A percentile compares a stretch with the other conserved stretches of the same genome.
Evolutionary conservation across 1,139 yeast species (phyloP).

Genomic region (Zygosaccharomyces sapae): DNA sequence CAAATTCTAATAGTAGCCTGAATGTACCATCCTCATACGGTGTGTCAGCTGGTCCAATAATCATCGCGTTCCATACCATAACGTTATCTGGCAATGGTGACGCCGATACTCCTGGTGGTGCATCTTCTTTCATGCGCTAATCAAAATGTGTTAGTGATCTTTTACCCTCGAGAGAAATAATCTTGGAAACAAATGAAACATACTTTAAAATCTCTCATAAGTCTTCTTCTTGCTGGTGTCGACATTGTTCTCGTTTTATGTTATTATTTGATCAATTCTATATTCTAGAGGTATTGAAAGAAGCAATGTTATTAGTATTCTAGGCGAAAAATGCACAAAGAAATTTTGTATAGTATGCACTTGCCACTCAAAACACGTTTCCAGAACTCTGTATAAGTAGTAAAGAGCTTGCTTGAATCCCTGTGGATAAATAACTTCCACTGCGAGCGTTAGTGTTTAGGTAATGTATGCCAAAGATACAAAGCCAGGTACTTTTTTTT

Average conservation of each 20-base stretch:
- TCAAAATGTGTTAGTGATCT: slow-evolving; percentile 6
- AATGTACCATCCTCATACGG: slow-evolving; percentile 99
- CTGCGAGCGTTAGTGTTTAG: not conserved
- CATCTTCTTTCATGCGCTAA: slow-evolving; percentile 93
- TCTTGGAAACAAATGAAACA: slow-evolving; percentile 29
- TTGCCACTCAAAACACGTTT: no score
- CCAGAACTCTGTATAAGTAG: no score
- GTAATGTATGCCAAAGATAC: not conserved
- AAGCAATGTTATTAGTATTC: not conserved
- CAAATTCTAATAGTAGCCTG: slow-evolving; percentile 78
- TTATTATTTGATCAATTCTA: not conserved
- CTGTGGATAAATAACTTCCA: no score
- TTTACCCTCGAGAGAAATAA: not conserved
- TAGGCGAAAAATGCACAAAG: not conserved
- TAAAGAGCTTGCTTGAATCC: no score
- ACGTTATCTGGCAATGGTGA: slow-evolving; percentile 96
- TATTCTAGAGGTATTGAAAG: not conserved
- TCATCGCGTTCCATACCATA: slow-evolving; percentile 97
- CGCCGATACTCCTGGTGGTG: slow-evolving; percentile 97
- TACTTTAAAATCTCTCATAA: slow-evolving; percentile 96
- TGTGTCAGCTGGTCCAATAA: slow-evolving; percentile 95
- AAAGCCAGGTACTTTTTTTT: slow-evolving; percentile 2
- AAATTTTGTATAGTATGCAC: not conserved
- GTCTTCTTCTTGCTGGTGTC: slow-evolving; percentile 95
- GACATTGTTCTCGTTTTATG: slow-evolving; percentile 53